Evolutionary conservation across 192 early-diverging fungal genomes (phyloP).

Genomic region (Coemansia guatemalensis): DNA sequence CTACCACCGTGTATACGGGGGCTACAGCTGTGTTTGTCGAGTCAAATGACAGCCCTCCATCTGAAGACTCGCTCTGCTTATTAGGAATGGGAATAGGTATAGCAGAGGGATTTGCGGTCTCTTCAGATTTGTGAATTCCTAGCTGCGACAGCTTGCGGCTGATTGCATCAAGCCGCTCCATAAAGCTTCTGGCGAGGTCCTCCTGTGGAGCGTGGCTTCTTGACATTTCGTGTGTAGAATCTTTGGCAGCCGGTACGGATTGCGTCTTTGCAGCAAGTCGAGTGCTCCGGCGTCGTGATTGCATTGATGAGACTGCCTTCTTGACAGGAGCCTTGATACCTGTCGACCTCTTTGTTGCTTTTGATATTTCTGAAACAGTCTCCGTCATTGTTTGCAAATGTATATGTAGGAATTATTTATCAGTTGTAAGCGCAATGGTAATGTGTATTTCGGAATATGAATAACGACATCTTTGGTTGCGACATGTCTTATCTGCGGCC

Average conservation of each 20-base stretch:
- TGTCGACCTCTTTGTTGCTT: background rate
- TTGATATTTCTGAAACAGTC: background rate
- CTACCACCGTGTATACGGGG: slow-evolving; percentile 1
- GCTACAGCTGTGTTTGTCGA: slow-evolving; percentile 18
- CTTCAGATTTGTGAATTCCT: background rate
- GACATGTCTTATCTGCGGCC: background rate
- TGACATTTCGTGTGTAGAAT: background rate
- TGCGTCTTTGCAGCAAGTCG: slow-evolving; percentile 24
- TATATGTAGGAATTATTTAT: background rate
- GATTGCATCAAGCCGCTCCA: slow-evolving; percentile 21
- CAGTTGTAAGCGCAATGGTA: background rate
- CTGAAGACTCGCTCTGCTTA: background rate
- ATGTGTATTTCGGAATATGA: background rate
- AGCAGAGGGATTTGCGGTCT: background rate
- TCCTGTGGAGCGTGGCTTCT: background rate
- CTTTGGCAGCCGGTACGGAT: background rate
- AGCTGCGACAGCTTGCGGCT: slow-evolving; percentile 28
- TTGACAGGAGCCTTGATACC: slow-evolving; percentile 6
- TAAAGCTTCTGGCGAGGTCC: slow-evolving; percentile 6
- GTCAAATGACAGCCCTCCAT: slow-evolving; percentile 5
- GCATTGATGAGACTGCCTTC: background rate
- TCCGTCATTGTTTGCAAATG: slow-evolving; percentile 3
- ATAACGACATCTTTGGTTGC: no score
- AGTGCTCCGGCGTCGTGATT: slow-evolving; percentile 22
- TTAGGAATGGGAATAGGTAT: no score